Conservation (phyloP, 169 alveolate genomes). For the Perkinsus marinus region DNA sequence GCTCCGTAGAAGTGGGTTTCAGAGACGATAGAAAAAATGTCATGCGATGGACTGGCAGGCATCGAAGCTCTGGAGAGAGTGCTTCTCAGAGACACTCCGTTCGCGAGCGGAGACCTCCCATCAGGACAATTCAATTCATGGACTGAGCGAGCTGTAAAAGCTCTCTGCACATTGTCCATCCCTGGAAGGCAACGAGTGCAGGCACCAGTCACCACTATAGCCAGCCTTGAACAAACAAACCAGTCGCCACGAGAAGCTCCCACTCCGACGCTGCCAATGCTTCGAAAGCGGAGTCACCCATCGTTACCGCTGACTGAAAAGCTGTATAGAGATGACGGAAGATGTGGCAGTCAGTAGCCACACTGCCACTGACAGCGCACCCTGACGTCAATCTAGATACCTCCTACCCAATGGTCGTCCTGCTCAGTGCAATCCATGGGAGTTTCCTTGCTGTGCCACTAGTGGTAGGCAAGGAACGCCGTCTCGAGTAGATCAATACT, state of each 20-base stretch:
- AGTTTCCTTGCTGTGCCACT: neutral
- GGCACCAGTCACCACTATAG: too few relatives aligned
- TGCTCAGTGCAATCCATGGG: neutral
- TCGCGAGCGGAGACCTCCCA: too few relatives aligned
- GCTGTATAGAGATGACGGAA: neutral
- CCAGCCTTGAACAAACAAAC: too few relatives aligned
- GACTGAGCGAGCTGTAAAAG: too few relatives aligned
- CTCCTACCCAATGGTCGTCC: neutral
- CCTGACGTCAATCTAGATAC: neutral
- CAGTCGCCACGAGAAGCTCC: neutral
- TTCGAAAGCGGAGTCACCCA: neutral
- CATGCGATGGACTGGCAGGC: too few relatives aligned
- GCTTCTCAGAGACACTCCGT: too few relatives aligned
- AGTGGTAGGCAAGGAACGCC: neutral
- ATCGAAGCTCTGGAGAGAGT: too few relatives aligned
- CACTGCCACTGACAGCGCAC: neutral
- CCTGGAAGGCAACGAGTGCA: too few relatives aligned
- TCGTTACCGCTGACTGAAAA: neutral
- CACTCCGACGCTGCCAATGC: neutral
- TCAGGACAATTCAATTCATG: too few relatives aligned
- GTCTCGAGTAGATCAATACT: neutral
- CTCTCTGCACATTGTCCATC: too few relatives aligned
- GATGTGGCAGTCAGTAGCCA: neutral
- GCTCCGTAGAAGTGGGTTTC: too few relatives aligned
- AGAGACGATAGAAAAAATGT: too few relatives aligned